phyloP scores from a whole-genome alignment of 805 yeast species.

The Geotrichum ghanense region DNA sequence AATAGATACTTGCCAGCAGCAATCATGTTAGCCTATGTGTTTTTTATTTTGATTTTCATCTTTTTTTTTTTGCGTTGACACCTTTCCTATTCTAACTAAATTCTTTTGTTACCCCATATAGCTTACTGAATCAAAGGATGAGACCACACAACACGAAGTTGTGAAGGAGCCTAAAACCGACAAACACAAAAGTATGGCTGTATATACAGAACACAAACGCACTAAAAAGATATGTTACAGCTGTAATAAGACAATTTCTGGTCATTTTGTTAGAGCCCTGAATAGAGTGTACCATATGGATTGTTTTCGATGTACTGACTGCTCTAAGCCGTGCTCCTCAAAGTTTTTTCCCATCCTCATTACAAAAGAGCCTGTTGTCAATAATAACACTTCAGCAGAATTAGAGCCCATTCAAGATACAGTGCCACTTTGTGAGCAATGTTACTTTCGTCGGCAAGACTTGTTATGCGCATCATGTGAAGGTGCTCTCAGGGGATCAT shows the following conservation, averaged over 20 bases:
- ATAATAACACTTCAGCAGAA: slow-evolving; percentile 9
- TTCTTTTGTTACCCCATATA: too few species aligned
- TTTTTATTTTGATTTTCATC: too few species aligned
- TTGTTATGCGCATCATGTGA: slow-evolving; percentile 82
- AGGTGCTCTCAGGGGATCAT: slow-evolving; percentile 79
- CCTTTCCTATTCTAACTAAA: too few species aligned
- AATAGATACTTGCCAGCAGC: too few species aligned
- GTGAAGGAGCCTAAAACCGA: neutral
- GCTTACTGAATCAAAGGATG: too few species aligned
- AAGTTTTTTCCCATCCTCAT: slow-evolving; percentile 77
- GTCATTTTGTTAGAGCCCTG: slow-evolving; percentile 82
- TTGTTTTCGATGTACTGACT: slow-evolving; percentile 79
- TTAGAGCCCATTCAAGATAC: slow-evolving; percentile 27
- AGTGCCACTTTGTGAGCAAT: slow-evolving; percentile 77
- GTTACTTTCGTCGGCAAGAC: slow-evolving; percentile 76
- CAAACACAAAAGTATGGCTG: neutral
- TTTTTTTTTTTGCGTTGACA: too few species aligned
- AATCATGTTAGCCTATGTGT: too few species aligned
- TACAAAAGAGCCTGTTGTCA: slow-evolving; percentile 1
- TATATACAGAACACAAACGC: neutral
- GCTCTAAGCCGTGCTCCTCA: slow-evolving; percentile 69
- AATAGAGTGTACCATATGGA: slow-evolving; percentile 71
- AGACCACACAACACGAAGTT: too few species aligned
- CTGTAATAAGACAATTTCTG: slow-evolving; percentile 29
- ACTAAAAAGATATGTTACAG: neutral